phyloP scores from a whole-genome alignment of 257 asterid species.

The Penstemon eatonii region DNA sequence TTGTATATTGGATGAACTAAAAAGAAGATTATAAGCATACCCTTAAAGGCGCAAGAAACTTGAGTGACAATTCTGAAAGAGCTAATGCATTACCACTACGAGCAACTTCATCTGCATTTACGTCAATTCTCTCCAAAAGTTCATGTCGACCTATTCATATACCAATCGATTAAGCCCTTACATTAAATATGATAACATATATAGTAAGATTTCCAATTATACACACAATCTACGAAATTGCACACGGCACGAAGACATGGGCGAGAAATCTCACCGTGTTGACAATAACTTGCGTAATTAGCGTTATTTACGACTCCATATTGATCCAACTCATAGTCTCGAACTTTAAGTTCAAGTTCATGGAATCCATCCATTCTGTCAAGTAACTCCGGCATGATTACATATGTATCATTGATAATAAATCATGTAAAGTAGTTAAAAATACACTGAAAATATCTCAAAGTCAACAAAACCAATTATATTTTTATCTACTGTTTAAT shows the following conservation, averaged over 20 bases:
- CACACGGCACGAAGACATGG: background rate
- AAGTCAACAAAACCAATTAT: background rate
- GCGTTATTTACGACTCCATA: constrained; percentile 94
- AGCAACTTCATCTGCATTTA: constrained; percentile 79
- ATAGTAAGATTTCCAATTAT: background rate
- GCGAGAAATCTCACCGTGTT: constrained; percentile 64
- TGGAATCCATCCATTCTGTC: constrained; percentile 67
- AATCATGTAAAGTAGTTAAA: constrained; percentile 2
- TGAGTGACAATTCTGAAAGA: constrained; percentile 68
- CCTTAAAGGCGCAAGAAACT: constrained; percentile 82
- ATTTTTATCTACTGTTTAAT: background rate
- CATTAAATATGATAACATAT: too few relatives aligned
- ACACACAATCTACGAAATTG: background rate
- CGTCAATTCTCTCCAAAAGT: constrained; percentile 67
- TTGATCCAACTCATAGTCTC: constrained; percentile 94
- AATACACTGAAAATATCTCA: background rate
- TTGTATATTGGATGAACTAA: too few relatives aligned
- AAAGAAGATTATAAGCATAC: constrained; percentile 39
- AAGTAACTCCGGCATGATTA: constrained; percentile 10
- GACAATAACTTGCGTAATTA: constrained; percentile 83
- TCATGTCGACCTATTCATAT: constrained; percentile 82
- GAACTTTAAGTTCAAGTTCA: constrained; percentile 77
- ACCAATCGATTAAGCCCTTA: background rate
- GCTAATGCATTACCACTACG: constrained; percentile 77
- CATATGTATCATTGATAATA: background rate